Evolutionary conservation across 1,139 yeast species (phyloP), one percentile per base, ranked within the genome.

Genomic region (Eremothecium cymbalariae): DNA sequence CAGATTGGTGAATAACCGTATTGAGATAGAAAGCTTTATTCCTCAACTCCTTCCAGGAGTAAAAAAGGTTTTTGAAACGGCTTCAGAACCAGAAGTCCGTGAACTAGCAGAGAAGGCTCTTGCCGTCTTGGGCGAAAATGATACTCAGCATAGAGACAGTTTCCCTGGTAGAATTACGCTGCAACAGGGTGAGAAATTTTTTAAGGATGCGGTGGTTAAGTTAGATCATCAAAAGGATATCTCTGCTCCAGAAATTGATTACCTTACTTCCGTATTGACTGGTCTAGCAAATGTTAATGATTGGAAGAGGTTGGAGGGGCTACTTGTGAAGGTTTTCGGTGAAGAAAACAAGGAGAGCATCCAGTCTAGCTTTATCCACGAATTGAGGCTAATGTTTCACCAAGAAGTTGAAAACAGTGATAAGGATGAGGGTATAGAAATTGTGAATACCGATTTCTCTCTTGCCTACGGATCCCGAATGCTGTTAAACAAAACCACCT

Each of bases 381-480:
- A 70, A 34, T 69, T 84, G 53, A 77, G 86, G 62, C 60, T 67
- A 12, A 65, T 83, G 47, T 84, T 80, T 64, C 70, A 68, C 32
- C 81, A 79, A 30, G 80, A 72, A 41, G 75, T 72, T 32, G 77
- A 68, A 23, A 64, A 64, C 20, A 65, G 67, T 32, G 70, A 70
- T 35, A 68, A 64, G 29, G 77, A 72, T 37, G 94, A 81, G 39
- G 95, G 93, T 43, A 64, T 85, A 45, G 94, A 82, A 55, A 80
- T 90, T 55, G 96, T 88, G 47, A 86, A 90, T 60, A 80, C 97
- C 23, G 93, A 84, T 57, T 90, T 90, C 61, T 90, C 97, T 0
- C 69, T 90, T 47, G 98, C 98, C 24, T 90, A 90, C 58, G 98
- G 98, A 63, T 83, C 95, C 26, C 79, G 97, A 64, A 90, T 90